Evolutionary conservation across 352 stramenopile species (phyloP).

Genomic region (Phytophthora boehmeriae): DNA sequence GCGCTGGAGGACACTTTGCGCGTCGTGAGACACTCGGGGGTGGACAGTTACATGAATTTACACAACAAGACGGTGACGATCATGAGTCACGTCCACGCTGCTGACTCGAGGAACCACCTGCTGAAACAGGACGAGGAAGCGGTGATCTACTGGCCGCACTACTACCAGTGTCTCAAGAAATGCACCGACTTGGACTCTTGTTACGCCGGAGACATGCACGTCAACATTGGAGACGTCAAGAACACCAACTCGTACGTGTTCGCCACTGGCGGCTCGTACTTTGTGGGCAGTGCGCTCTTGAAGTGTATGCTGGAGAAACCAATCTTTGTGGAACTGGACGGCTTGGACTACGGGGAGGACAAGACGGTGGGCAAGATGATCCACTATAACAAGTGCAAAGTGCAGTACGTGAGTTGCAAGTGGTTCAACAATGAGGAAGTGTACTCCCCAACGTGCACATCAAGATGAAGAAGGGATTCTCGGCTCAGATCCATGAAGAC

Average conservation of each 20-base stretch:
- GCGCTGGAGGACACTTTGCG: constrained; percentile 58
- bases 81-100: constrained; percentile 69
- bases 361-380: constrained; percentile 87
- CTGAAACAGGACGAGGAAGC: constrained; percentile 82
- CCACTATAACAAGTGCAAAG: constrained; percentile 77
- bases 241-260: constrained; percentile 86
- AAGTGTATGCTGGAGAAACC: constrained; percentile 68
- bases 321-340: constrained; percentile 65
- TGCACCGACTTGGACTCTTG: constrained; percentile 69
- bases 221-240: constrained; percentile 64
- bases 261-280: constrained; percentile 77
- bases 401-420: constrained; percentile 86
- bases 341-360: constrained; percentile 77
- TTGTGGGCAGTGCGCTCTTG: constrained; percentile 69
- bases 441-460: constrained; percentile 71
- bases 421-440: constrained; percentile 88
- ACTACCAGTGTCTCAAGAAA: constrained; percentile 76
- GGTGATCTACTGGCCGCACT: constrained; percentile 80
- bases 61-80: constrained; percentile 86
- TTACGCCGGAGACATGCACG: constrained; percentile 83
- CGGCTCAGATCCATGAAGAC: constrained; percentile 58
- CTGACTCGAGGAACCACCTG: constrained; percentile 57
- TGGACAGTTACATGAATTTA: constrained; percentile 78
- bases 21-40: constrained; percentile 62
- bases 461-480: constrained; percentile 71